These are phyloP conservation scores for Malus domestica DNA, from an alignment of 306 rosid species.

Conservation along the genomic window ASM211411v1 NC_041804.1:1501001-1501500, in stretches of 20 bases:
- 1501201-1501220: neutral
- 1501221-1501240: neutral
- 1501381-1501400: constrained; percentile 67
- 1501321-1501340: constrained; percentile 74
- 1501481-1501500: constrained; percentile 88
- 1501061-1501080: neutral
- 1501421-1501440: constrained; percentile 67
- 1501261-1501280: constrained; percentile 60
- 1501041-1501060: neutral
- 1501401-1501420: constrained; percentile 85
- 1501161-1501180: neutral
- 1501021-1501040: neutral
- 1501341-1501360: constrained; percentile 77
- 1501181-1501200: neutral
- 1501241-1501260: neutral
- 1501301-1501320: constrained; percentile 79
- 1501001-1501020: constrained; percentile 6
- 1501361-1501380: constrained; percentile 73
- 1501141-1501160: neutral
- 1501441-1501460: constrained; percentile 85
- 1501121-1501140: neutral
- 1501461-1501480: constrained; percentile 95
- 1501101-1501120: too few species aligned
- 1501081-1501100: too few species aligned
- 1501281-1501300: constrained; percentile 84